Percentiles rank a stretch among this genome's conserved stretches.
phyloP scores from a whole-genome alignment of 305 asterid species.

The Ilex paraguariensis region DNA sequence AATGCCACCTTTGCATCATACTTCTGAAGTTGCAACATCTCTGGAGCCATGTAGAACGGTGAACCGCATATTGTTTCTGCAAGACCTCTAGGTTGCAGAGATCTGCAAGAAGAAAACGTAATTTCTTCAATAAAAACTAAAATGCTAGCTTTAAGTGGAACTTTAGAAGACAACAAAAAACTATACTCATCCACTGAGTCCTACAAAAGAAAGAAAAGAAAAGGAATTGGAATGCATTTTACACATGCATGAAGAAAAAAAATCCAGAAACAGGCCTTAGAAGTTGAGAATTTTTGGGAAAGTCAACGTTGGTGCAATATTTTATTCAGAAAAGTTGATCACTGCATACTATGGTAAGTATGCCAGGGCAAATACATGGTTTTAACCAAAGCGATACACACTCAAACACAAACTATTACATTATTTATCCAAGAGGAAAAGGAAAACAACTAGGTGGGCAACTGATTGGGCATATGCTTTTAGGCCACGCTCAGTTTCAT shows the following conservation, averaged over 20 bases:
- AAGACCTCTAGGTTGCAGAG: constrained; percentile 81
- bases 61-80: constrained; percentile 98
- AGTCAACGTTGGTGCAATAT: too few relatives aligned
- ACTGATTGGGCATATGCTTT: too few relatives aligned
- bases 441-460: not conserved
- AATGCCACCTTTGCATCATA: constrained; percentile 91
- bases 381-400: not conserved
- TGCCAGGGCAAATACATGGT: too few relatives aligned
- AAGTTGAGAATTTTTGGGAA: too few relatives aligned
- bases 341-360: too few relatives aligned
- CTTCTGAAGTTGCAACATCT: constrained; percentile 88
- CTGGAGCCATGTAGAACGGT: constrained; percentile 99
- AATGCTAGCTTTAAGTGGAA: not conserved
- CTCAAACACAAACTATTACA: not conserved
- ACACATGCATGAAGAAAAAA: not conserved
- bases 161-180: not conserved
- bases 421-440: not conserved
- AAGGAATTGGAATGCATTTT: not conserved
- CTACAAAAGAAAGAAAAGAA: not conserved
- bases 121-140: constrained; percentile 10
- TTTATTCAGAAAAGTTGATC: too few relatives aligned
- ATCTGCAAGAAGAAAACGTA: constrained; percentile 45
- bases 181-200: too few relatives aligned
- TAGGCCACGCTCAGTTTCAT: too few relatives aligned
- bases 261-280: not conserved